These are phyloP conservation scores for Saccharomycopsis selenospora DNA, from an alignment of 805 yeast species.

Conservation along the genomic window DNA sequence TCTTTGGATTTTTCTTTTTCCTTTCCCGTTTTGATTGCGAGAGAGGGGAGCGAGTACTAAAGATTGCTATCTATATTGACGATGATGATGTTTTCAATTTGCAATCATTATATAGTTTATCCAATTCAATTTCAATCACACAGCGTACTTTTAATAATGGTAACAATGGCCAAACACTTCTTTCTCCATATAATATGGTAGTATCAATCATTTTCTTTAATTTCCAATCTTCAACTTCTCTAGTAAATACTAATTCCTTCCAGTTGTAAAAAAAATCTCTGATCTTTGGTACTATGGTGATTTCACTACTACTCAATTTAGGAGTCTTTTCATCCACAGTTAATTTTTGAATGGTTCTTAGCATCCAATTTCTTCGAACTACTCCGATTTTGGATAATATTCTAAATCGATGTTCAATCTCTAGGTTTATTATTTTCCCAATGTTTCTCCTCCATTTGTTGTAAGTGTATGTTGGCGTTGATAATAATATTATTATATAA, in stretches of 20 bases:
- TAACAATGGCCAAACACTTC: slow-evolving; percentile 87
- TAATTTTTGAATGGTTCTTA: slow-evolving; percentile 51
- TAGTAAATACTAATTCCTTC: slow-evolving; percentile 40
- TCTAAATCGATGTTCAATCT: slow-evolving; percentile 76
- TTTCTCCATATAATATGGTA: slow-evolving; percentile 87
- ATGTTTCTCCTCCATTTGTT: slow-evolving; percentile 33
- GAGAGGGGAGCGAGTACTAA: no score
- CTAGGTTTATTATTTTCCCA: slow-evolving; percentile 60
- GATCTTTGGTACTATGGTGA: slow-evolving; percentile 85
- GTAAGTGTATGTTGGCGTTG: slow-evolving; percentile 31
- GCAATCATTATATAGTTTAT: slow-evolving; percentile 45
- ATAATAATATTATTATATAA: slow-evolving; percentile 19
- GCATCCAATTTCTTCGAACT: slow-evolving; percentile 39
- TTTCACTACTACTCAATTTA: slow-evolving; percentile 63
- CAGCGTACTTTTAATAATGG: slow-evolving; percentile 83
- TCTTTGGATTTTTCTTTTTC: no score
- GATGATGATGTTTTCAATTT: background rate
- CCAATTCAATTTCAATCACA: slow-evolving; percentile 81
- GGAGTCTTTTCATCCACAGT: slow-evolving; percentile 87
- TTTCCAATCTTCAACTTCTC: slow-evolving; percentile 2
- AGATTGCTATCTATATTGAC: no score
- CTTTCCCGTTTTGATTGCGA: no score
- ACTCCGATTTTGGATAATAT: slow-evolving; percentile 74
- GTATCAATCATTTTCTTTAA: slow-evolving; percentile 69
- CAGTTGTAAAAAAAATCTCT: slow-evolving; percentile 40